Evolutionary conservation across 225 moss, liverwort and hornwort genomes (phyloP).

Genomic region (Pseudisothecium myosuroides): DNA sequence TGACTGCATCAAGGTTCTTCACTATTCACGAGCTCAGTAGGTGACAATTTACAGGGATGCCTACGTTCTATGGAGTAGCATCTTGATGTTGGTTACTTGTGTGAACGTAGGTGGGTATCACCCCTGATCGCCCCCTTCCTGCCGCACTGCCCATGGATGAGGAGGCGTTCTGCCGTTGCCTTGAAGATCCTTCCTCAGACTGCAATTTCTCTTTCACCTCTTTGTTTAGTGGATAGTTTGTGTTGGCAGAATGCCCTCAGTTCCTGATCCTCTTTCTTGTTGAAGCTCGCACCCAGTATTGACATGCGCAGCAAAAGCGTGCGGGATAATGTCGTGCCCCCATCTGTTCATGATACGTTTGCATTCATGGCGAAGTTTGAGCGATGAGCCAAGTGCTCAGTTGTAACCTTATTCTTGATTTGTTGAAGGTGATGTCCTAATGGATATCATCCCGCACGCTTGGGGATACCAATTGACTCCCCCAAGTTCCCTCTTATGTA

Average conservation of each 20-base stretch:
- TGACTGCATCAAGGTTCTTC: not conserved
- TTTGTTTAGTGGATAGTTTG: constrained; percentile 26
- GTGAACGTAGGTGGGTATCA: constrained; percentile 79
- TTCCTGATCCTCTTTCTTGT: not conserved
- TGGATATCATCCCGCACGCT: no score
- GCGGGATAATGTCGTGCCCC: not conserved
- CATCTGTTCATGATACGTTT: not conserved
- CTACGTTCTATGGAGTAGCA: not conserved
- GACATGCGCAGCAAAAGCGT: not conserved
- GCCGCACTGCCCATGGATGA: constrained; percentile 68
- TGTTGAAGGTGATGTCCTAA: not conserved
- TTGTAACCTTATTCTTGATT: constrained; percentile 19
- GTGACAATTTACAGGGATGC: not conserved
- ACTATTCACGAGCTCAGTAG: not conserved
- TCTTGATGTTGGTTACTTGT: not conserved
- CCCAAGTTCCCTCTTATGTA: not conserved
- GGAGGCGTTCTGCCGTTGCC: constrained; percentile 66
- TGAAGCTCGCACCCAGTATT: not conserved
- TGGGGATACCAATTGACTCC: not conserved
- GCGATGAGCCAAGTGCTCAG: not conserved
- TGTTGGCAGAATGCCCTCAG: not conserved
- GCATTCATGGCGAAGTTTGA: not conserved
- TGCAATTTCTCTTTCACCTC: constrained; percentile 33
- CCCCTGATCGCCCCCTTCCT: constrained; percentile 68
- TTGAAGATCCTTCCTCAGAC: constrained; percentile 52